phyloP scores from a whole-genome alignment of 257 asterid species.

The Nicotiana obtusifolia region DNA sequence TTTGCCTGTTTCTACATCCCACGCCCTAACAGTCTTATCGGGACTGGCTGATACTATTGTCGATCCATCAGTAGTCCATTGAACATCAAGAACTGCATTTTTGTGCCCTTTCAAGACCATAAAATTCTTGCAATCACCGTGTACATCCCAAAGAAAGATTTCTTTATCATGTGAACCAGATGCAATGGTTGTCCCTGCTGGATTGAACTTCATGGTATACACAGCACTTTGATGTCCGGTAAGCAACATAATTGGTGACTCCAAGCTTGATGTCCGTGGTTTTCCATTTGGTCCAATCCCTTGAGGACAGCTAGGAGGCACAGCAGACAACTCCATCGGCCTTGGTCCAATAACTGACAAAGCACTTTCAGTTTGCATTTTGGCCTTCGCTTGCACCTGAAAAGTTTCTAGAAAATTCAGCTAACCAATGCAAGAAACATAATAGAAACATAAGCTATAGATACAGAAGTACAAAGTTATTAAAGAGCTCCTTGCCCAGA shows the following conservation, averaged over 20 bases:
- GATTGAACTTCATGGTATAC: constrained; percentile 87
- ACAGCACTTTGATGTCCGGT: constrained; percentile 90
- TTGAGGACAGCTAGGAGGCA: constrained; percentile 35
- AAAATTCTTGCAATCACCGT: constrained; percentile 85
- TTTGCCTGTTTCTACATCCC: constrained; percentile 94
- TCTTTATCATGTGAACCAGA: constrained; percentile 96
- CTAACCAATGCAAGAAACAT: background rate
- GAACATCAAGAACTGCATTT: constrained; percentile 91
- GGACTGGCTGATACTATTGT: constrained; percentile 91
- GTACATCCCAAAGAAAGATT: constrained; percentile 80
- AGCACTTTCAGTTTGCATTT: constrained; percentile 87
- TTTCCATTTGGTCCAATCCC: constrained; percentile 52
- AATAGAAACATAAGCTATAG: background rate
- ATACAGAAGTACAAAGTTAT: background rate
- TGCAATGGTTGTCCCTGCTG: constrained; percentile 77
- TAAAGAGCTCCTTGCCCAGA: background rate
- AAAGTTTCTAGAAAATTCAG: background rate
- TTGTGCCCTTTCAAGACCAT: constrained; percentile 92
- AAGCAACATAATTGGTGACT: constrained; percentile 87
- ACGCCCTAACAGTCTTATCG: constrained; percentile 86
- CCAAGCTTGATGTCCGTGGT: constrained; percentile 72
- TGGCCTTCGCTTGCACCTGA: constrained; percentile 7
- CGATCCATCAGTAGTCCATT: constrained; percentile 87
- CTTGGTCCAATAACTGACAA: constrained; percentile 76
- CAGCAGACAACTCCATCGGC: constrained; percentile 62